phyloP scores from a whole-genome alignment of 176 grass and related monocot genomes.

The Areca catechu region DNA sequence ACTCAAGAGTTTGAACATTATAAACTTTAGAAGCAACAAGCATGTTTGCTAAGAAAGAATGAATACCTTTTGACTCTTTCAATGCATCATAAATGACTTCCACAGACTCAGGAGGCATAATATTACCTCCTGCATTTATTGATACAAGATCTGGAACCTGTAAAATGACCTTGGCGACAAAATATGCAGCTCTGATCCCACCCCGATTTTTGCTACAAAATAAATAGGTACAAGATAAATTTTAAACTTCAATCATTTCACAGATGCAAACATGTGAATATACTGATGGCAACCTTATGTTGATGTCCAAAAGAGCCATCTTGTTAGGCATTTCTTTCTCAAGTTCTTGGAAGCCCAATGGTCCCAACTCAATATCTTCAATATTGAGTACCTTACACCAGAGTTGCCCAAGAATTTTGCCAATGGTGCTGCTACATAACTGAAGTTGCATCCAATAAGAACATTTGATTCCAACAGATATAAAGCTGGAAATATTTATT shows the following conservation, averaged over 20 bases:
- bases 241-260: background rate
- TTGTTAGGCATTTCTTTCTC: slow-evolving; percentile 39
- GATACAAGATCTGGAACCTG: slow-evolving; percentile 31
- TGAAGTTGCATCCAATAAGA: slow-evolving; percentile 19
- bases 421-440: slow-evolving; percentile 39
- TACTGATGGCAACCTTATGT: slow-evolving; percentile 41
- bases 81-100: slow-evolving; percentile 31
- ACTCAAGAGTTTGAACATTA: too few species aligned
- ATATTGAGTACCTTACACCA: slow-evolving; percentile 40
- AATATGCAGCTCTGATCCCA: slow-evolving; percentile 18
- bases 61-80: slow-evolving; percentile 28
- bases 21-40: too few species aligned
- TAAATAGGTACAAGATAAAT: background rate
- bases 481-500: background rate
- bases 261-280: background rate
- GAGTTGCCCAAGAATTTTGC: slow-evolving; percentile 45
- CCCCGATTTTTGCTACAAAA: slow-evolving; percentile 39
- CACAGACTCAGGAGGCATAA: slow-evolving; percentile 39
- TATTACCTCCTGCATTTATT: slow-evolving; percentile 37
- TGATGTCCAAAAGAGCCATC: slow-evolving; percentile 37
- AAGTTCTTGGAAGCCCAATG: slow-evolving; percentile 45
- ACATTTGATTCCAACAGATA: background rate
- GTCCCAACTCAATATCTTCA: slow-evolving; percentile 49
- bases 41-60: background rate
- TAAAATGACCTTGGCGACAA: slow-evolving; percentile 34